A percentile compares a stretch with the other conserved stretches of the same genome.
phyloP scores from a whole-genome alignment of 2,329 filamentous ascomycete genomes.

The Dichotomopilus funicola region DNA sequence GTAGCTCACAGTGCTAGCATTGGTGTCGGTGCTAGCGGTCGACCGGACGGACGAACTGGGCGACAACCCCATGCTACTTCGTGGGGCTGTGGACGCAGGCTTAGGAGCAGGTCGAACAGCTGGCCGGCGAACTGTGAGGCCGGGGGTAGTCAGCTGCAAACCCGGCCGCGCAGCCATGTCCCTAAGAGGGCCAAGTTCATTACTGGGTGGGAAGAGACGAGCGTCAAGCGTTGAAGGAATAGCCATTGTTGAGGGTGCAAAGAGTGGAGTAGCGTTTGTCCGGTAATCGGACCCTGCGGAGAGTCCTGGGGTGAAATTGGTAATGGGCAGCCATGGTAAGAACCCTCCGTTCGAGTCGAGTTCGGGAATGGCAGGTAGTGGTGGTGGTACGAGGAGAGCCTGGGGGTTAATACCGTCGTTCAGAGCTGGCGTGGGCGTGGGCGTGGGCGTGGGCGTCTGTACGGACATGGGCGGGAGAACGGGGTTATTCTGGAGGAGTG shows the following conservation, averaged over 20 bases:
- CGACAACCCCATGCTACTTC: conserved; percentile 37
- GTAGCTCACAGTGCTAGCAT: conserved; percentile 34
- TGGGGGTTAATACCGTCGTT: conserved; percentile 28
- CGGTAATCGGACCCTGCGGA: neutral
- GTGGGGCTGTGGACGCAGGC: conserved; percentile 19
- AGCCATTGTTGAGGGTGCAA: neutral
- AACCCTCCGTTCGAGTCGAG: conserved; percentile 26
- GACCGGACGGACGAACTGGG: conserved; percentile 45
- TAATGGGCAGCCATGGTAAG: conserved; percentile 27
- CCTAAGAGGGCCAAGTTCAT: neutral
- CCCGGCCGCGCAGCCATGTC: conserved; percentile 25
- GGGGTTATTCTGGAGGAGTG: conserved; percentile 2
- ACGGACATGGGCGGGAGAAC: conserved; percentile 7
- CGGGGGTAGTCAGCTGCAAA: conserved; percentile 35
- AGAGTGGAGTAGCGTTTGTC: neutral
- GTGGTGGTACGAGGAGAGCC: conserved; percentile 21
- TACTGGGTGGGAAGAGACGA: neutral
- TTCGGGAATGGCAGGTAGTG: conserved; percentile 22
- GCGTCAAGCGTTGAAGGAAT: neutral
- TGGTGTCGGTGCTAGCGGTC: conserved; percentile 34
- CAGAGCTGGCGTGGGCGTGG: conserved; percentile 6
- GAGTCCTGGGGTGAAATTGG: conserved; percentile 4
- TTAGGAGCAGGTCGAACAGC: conserved; percentile 23
- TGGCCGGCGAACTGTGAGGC: conserved; percentile 29
- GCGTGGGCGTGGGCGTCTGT: too few relatives aligned